These are phyloP conservation scores for Ophiostoma ips DNA, from an alignment of 2,329 filamentous ascomycete genomes.

Conservation along the genomic window DNA sequence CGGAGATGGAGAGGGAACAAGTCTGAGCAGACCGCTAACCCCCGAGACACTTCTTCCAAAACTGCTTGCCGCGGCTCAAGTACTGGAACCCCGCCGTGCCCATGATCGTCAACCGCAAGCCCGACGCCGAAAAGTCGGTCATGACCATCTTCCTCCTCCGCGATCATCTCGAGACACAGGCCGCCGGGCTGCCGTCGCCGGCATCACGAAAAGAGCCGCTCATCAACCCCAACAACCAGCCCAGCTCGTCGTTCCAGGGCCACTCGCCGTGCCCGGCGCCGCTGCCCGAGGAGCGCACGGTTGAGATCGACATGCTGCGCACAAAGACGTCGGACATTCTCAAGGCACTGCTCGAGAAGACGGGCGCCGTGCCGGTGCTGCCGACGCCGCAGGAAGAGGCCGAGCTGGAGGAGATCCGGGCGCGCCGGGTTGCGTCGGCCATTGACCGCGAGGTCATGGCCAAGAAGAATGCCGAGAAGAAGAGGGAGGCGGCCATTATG, in stretches of 20 bases:
- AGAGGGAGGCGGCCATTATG: conserved; percentile 47
- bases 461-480: conserved; percentile 40
- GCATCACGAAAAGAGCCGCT: conserved; percentile 5
- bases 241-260: conserved; percentile 33
- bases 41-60: conserved; percentile 72
- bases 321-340: conserved; percentile 49
- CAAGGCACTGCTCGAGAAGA: conserved; percentile 45
- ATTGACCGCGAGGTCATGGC: conserved; percentile 40
- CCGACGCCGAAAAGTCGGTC: conserved; percentile 41
- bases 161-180: conserved; percentile 1
- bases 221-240: conserved; percentile 22
- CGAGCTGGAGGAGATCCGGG: conserved; percentile 40
- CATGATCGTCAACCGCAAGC: conserved; percentile 65
- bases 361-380: conserved; percentile 42
- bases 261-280: conserved; percentile 35
- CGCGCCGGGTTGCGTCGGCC: conserved; percentile 34
- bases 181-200: neutral
- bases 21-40: neutral
- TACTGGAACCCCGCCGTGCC: conserved; percentile 80
- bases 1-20: neutral
- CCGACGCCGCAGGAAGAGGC: conserved; percentile 53
- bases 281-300: conserved; percentile 32
- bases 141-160: conserved; percentile 52
- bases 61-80: conserved; percentile 74
- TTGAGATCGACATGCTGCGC: conserved; percentile 50